phyloP scores from a whole-genome alignment of 2,329 filamentous ascomycete genomes.

The Pleoardoris graminearum region DNA sequence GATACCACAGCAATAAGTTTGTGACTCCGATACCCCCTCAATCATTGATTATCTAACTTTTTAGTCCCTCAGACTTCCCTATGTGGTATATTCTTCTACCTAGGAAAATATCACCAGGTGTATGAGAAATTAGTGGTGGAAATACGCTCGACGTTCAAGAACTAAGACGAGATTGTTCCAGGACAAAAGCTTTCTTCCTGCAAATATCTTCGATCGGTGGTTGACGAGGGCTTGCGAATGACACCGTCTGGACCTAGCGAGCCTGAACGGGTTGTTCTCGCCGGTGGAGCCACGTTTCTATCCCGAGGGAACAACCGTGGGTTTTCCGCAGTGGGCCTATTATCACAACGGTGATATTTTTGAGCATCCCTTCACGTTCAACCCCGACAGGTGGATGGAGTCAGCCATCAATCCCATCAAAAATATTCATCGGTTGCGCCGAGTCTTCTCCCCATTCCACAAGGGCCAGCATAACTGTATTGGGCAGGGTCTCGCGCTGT shows the following conservation, averaged over 20 bases:
- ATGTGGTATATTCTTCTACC: slow-evolving; percentile 45
- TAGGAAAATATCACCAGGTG: slow-evolving; percentile 32
- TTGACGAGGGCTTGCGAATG: slow-evolving; percentile 13
- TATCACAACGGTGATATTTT: slow-evolving; percentile 13
- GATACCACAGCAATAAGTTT: slow-evolving; percentile 45
- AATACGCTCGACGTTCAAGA: slow-evolving; percentile 14
- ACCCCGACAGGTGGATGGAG: background rate
- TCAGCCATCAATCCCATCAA: background rate
- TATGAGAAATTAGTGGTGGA: slow-evolving; percentile 16
- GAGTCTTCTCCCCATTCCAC: background rate
- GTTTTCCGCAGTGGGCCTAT: slow-evolving; percentile 19
- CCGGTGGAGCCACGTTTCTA: slow-evolving; percentile 12
- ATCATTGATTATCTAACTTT: too few relatives aligned
- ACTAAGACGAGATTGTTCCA: slow-evolving; percentile 23
- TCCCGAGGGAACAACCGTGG: slow-evolving; percentile 22
- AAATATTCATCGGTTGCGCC: background rate
- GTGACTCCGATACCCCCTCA: slow-evolving; percentile 15
- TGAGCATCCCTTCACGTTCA: background rate
- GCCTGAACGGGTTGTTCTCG: slow-evolving; percentile 4
- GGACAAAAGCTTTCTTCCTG: slow-evolving; percentile 5
- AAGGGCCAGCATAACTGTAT: background rate
- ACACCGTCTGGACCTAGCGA: slow-evolving; percentile 8
- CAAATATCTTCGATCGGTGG: slow-evolving; percentile 20
- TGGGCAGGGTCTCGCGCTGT: background rate
- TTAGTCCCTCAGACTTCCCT: too few relatives aligned